Evolutionary conservation across 306 rosid genomes (phyloP).

Genomic region (Pueraria montana): DNA sequence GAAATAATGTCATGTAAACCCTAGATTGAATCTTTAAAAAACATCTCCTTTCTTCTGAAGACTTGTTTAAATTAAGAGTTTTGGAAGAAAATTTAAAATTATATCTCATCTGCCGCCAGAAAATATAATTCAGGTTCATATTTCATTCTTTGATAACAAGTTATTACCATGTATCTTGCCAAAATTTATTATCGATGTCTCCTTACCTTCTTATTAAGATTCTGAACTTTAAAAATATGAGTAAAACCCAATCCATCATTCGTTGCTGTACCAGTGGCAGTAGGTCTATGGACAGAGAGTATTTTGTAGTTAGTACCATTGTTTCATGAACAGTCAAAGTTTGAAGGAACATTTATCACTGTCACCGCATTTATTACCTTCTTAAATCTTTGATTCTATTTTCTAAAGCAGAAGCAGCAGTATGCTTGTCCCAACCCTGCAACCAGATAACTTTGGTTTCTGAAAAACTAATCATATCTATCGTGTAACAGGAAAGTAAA

Average conservation of each 20-base stretch:
- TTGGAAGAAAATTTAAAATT: slow-evolving; percentile 14
- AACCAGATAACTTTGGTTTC: slow-evolving; percentile 51
- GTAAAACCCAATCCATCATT: slow-evolving; percentile 59
- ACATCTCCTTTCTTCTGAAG: neutral
- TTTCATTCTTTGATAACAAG: slow-evolving; percentile 7
- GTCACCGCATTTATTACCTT: slow-evolving; percentile 62
- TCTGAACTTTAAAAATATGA: slow-evolving; percentile 73
- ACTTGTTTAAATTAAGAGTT: neutral
- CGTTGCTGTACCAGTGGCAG: slow-evolving; percentile 53
- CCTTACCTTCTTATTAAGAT: slow-evolving; percentile 81
- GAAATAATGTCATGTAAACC: neutral
- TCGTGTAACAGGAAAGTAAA: slow-evolving; percentile 25
- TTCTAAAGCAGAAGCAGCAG: slow-evolving; percentile 49
- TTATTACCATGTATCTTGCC: neutral
- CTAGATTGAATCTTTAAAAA: neutral
- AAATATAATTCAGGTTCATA: slow-evolving; percentile 15
- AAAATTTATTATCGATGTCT: slow-evolving; percentile 14
- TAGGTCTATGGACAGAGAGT: slow-evolving; percentile 64
- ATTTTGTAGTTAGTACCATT: slow-evolving; percentile 45
- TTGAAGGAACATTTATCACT: slow-evolving; percentile 18
- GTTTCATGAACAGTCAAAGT: slow-evolving; percentile 29
- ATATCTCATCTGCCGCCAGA: slow-evolving; percentile 8
- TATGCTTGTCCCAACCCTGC: slow-evolving; percentile 67
- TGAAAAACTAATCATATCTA: slow-evolving; percentile 40
- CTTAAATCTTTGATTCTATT: slow-evolving; percentile 60